phyloP scores from a whole-genome alignment of 2,329 filamentous ascomycete species.

The Alternaria atra region DNA sequence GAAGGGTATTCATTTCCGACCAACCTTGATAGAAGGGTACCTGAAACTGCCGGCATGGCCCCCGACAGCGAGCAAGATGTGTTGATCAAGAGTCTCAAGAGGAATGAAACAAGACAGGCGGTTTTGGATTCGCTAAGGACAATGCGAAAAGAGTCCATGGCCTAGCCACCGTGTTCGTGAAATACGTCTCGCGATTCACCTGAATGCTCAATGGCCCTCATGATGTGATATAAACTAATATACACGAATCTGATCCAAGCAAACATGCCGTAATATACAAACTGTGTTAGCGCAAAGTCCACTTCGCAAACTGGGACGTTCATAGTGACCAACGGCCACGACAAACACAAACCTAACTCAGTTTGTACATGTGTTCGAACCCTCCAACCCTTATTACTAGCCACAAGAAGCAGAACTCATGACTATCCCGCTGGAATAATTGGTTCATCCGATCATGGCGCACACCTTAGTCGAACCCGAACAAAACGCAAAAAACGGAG shows the following conservation, averaged over 20 bases:
- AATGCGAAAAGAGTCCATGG: slow-evolving; percentile 48
- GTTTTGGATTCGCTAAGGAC: slow-evolving; percentile 55
- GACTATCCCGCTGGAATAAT: neutral
- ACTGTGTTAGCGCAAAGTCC: neutral
- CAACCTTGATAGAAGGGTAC: slow-evolving; percentile 66
- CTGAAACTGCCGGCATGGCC: slow-evolving; percentile 66
- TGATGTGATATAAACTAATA: neutral
- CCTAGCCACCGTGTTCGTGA: neutral
- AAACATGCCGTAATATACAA: neutral
- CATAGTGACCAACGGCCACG: neutral
- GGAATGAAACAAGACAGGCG: slow-evolving; percentile 51
- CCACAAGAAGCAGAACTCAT: neutral
- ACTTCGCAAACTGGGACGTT: neutral
- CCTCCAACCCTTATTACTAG: neutral
- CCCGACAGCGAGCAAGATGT: slow-evolving; percentile 67
- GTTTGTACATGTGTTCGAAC: neutral
- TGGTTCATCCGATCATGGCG: neutral
- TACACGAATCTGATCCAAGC: neutral
- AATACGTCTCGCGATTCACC: neutral
- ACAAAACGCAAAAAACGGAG: neutral
- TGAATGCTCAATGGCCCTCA: neutral
- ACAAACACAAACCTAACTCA: neutral
- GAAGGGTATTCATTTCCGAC: slow-evolving; percentile 71
- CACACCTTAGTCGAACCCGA: neutral
- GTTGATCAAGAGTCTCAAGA: slow-evolving; percentile 56